phyloP scores from a whole-genome alignment of 208 protist species.

The Acanthamoeba lenticulata region DNA sequence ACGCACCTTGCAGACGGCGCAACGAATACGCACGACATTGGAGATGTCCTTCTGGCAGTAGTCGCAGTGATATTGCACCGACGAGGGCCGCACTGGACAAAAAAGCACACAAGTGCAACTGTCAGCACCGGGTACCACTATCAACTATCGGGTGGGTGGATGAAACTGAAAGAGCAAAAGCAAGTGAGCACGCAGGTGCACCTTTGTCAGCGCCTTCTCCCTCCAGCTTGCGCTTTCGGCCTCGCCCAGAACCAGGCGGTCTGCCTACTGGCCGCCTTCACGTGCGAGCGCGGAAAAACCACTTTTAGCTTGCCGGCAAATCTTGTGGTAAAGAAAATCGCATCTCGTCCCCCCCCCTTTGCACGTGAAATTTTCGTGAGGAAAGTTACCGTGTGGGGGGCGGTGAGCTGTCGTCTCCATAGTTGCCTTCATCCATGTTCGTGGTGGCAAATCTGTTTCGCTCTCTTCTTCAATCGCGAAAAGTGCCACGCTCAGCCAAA shows the following conservation, averaged over 20 bases:
- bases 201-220: slow-evolving; percentile 33
- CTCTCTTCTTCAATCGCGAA: background rate
- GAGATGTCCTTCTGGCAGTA: slow-evolving; percentile 80
- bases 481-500: too few relatives aligned
- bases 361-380: too few relatives aligned
- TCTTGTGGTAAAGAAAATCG: too few relatives aligned
- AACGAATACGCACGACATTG: slow-evolving; percentile 71
- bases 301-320: too few relatives aligned
- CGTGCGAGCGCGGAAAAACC: too few relatives aligned
- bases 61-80: slow-evolving; percentile 78
- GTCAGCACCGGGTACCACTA: background rate
- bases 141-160: background rate
- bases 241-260: slow-evolving; percentile 28
- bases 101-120: background rate
- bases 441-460: background rate
- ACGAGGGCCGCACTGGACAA: background rate
- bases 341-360: too few relatives aligned
- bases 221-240: slow-evolving; percentile 39
- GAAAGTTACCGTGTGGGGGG: background rate
- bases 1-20: slow-evolving; percentile 52
- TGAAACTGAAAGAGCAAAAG: background rate
- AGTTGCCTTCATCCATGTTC: background rate
- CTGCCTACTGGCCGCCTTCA: slow-evolving; percentile 42
- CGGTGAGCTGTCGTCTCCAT: background rate
- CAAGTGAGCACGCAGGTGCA: background rate